These are phyloP conservation scores for Saccharomycopsis amapae DNA, from an alignment of 805 yeast genomes.

Conservation along the genomic window DNA sequence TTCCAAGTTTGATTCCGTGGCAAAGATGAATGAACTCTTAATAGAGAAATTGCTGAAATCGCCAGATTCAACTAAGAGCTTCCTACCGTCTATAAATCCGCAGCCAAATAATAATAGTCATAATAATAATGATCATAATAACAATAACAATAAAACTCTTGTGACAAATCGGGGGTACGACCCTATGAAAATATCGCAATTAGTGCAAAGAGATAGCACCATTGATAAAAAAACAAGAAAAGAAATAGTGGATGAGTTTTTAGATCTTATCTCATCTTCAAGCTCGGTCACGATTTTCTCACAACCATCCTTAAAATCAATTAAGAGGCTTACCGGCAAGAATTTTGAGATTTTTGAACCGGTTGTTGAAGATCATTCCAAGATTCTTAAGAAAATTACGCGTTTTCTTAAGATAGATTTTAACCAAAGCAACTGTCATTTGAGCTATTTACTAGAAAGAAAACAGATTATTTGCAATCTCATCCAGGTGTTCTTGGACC, in stretches of 20 bases:
- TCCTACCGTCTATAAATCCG: no score
- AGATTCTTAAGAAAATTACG: background rate
- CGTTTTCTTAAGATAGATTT: conserved; percentile 1
- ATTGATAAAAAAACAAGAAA: background rate
- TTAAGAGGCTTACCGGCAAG: conserved; percentile 6
- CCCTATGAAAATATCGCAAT: conserved; percentile 5
- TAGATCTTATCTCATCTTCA: conserved; percentile 6
- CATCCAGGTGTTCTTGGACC: background rate
- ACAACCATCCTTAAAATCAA: conserved; percentile 5
- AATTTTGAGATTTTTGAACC: conserved; percentile 13
- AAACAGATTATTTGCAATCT: background rate
- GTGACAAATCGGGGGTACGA: no score
- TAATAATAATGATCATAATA: no score
- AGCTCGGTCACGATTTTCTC: conserved; percentile 5
- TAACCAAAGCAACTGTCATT: background rate
- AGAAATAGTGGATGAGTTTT: conserved; percentile 5
- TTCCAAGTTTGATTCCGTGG: background rate
- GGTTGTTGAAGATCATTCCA: conserved; percentile 3
- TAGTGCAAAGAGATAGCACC: background rate
- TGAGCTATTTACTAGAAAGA: background rate
- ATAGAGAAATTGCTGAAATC: no score
- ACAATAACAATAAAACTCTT: no score
- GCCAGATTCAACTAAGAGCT: no score
- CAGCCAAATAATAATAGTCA: no score
- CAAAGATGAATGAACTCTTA: no score